Evolutionary conservation across 2,329 filamentous ascomycete species (phyloP), one percentile per base, ranked within the genome.

Genomic region (Thelonectria olida): DNA sequence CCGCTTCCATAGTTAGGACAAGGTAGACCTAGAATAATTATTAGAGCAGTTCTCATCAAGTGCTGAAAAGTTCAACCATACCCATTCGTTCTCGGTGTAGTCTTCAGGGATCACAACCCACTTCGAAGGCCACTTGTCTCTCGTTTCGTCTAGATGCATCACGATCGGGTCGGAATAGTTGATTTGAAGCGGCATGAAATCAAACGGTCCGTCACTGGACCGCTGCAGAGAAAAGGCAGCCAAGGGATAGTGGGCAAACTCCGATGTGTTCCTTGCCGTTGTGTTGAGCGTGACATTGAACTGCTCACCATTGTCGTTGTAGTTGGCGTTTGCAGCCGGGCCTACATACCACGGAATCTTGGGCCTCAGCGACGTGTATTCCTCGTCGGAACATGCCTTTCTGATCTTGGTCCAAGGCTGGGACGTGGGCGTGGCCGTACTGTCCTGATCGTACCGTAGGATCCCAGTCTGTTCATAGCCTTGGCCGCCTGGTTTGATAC

Each of bases 341-440:
- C 66, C 66, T 2, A 70, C 56, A 1, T 59, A 67, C 67, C 67
- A 70, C 0, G 66, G 67, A 1, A 70, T 44, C 15, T 70, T 67
- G 0, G 67, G 67, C 1, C 62, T 52, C 1, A 69, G 57, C 1
- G 59, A 60, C 0, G 61, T 52, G 17, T 70, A 70, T 0, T 62
- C 64, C 38, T 70, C 67, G 5, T 70, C 67, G 0, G 66, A 65
- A 34, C 31, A 34, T 6, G 12, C 12, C 31, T 13, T 34, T 10
- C 31, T 34, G 31, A 34, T 34, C 15, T 15, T 15, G 3, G 15
- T 55, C 58, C 60, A 62, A 2, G 64, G 53, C 0, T 23, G 25
- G 2, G 67, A 66, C 0, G 42, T 49, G 0, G 67, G 67, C 2
- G 19, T 13, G 3, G 41, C 45, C 1, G 34, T 62, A 10, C 61